Evolutionary conservation across 2,329 filamentous ascomycete species (phyloP).

Genomic region (Didymella pomorum): DNA sequence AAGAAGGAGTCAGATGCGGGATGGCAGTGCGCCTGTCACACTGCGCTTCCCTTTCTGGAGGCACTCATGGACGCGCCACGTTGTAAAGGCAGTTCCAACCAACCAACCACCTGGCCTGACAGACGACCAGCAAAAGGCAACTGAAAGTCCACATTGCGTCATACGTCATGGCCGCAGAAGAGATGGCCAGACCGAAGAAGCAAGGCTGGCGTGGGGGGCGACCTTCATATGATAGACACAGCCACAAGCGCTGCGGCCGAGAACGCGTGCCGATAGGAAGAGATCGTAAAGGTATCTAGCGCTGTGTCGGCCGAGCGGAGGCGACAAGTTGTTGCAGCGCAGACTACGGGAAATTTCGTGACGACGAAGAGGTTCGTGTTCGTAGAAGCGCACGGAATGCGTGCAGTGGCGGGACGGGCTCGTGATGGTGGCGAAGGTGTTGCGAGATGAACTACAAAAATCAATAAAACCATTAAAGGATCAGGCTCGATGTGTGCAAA

Average conservation of each 20-base stretch:
- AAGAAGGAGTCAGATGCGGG: background rate
- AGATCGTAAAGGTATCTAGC: background rate
- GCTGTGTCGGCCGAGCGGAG: background rate
- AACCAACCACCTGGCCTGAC: background rate
- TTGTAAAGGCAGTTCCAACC: background rate
- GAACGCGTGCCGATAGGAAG: background rate
- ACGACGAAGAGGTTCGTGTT: background rate
- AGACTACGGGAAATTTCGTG: background rate
- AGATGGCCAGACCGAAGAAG: constrained; percentile 21
- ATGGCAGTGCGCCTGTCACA: background rate
- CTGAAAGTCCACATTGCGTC: constrained; percentile 3
- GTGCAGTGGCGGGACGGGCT: background rate
- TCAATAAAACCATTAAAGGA: no score
- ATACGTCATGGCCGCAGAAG: constrained; percentile 4
- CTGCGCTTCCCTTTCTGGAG: background rate
- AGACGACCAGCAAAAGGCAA: background rate
- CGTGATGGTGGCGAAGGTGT: background rate
- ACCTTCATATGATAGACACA: constrained; percentile 24
- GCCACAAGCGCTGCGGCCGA: constrained; percentile 25
- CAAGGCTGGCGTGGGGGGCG: constrained; percentile 24
- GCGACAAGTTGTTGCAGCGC: background rate
- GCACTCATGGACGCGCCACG: no score
- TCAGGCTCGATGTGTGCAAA: background rate
- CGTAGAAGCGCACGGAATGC: background rate
- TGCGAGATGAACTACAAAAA: background rate